Conservation (phyloP, 179 eudicot species). For the Drosera spatulata region DNA sequence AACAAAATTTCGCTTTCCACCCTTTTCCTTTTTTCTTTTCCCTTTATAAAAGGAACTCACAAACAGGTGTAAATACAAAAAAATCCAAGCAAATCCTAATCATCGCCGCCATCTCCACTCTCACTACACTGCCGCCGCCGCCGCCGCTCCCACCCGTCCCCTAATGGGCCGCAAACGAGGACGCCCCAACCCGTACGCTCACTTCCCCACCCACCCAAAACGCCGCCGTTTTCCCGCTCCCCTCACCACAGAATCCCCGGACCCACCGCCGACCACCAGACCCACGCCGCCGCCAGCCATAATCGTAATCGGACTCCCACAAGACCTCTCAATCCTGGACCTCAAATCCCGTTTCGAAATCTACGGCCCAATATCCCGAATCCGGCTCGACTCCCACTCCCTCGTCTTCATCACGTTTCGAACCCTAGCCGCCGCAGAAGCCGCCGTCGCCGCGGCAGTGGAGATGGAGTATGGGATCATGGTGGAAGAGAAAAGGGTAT, state of each 20-base stretch:
- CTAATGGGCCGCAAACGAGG: constrained; percentile 71
- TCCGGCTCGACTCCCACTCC: constrained; percentile 52
- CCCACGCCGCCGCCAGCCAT: constrained; percentile 38
- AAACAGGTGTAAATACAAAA: too few species aligned
- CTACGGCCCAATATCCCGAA: constrained; percentile 78
- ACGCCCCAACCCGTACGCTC: constrained; percentile 56
- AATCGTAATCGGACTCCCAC: constrained; percentile 54
- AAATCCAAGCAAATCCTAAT: too few species aligned
- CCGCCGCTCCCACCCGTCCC: neutral
- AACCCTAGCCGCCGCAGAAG: constrained; percentile 40
- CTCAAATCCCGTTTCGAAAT: constrained; percentile 77
- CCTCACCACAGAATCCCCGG: constrained; percentile 10
- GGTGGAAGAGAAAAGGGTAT: constrained; percentile 40
- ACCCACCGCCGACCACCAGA: constrained; percentile 12
- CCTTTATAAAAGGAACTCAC: too few species aligned
- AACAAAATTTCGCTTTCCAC: too few species aligned
- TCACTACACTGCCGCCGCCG: neutral
- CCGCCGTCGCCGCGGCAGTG: constrained; percentile 50
- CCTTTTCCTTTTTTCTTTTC: too few species aligned
- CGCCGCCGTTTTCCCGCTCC: constrained; percentile 56
- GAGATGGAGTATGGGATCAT: constrained; percentile 64
- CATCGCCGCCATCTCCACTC: too few species aligned
- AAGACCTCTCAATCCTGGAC: constrained; percentile 61
- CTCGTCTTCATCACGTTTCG: constrained; percentile 67
- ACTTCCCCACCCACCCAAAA: constrained; percentile 48